Conservation (phyloP, 2,329 filamentous ascomycete species). For the Epichloe uncinata region DNA sequence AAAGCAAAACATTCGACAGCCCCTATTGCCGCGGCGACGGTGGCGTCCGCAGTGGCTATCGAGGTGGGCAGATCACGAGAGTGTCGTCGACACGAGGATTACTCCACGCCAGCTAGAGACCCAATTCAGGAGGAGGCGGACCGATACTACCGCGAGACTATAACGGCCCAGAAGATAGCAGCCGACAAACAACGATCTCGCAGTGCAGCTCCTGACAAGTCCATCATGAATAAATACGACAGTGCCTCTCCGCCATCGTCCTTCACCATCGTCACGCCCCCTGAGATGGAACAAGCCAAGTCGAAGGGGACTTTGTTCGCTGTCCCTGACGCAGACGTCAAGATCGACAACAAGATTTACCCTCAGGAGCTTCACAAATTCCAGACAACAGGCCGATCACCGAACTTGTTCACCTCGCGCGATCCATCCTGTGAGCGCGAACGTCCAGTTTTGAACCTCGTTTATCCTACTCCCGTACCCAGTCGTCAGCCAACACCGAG, state of each 20-base stretch:
- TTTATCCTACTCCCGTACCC: constrained; percentile 42
- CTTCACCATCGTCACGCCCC: constrained; percentile 41
- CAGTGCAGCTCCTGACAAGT: constrained; percentile 36
- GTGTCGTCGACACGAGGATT: constrained; percentile 18
- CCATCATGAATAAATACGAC: constrained; percentile 43
- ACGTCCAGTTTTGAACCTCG: constrained; percentile 45
- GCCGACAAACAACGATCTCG: constrained; percentile 41
- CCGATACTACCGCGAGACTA: constrained; percentile 41
- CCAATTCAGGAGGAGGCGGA: constrained; percentile 44
- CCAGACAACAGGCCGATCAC: constrained; percentile 14
- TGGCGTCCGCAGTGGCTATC: constrained; percentile 33
- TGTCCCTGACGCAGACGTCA: constrained; percentile 49
- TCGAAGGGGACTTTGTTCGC: constrained; percentile 35
- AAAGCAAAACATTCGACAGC: constrained; percentile 34
- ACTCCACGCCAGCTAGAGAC: constrained; percentile 22
- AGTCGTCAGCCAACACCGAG: constrained; percentile 31
- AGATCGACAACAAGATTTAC: constrained; percentile 44
- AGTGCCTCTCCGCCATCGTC: constrained; percentile 21
- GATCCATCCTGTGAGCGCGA: constrained; percentile 42
- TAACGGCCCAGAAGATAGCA: constrained; percentile 38
- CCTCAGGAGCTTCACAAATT: constrained; percentile 35
- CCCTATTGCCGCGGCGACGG: constrained; percentile 32
- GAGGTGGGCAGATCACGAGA: constrained; percentile 25
- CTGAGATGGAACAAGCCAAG: constrained; percentile 31
- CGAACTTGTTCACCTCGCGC: constrained; percentile 27